These are phyloP conservation scores for Hanseniaspora lachancei DNA, from an alignment of 805 yeast species.

Conservation along the genomic window DNA sequence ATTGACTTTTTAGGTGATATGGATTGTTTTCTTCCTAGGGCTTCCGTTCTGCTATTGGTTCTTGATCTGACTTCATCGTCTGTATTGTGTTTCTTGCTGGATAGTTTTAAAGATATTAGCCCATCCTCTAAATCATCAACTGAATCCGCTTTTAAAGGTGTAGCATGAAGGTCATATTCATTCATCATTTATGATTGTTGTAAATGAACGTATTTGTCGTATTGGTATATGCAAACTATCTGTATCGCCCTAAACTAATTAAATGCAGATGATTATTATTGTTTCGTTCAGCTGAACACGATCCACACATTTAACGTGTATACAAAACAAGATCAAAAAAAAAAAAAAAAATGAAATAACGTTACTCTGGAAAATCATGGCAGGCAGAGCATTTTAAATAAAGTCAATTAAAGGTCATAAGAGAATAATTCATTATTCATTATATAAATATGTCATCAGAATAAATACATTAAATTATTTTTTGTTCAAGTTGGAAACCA, in stretches of 20 bases:
- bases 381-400: background rate
- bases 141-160: background rate
- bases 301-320: no score
- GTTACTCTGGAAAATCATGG: background rate
- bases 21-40: constrained; percentile 2
- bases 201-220: no score
- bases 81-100: constrained; percentile 1
- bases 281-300: no score
- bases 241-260: no score
- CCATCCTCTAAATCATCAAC: constrained; percentile 8
- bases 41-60: constrained; percentile 5
- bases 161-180: background rate
- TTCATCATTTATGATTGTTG: background rate
- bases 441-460: background rate
- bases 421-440: background rate
- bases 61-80: background rate
- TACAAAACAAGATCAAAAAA: no score
- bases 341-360: no score
- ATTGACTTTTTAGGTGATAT: constrained; percentile 10
- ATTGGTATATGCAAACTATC: no score
- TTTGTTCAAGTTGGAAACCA: constrained; percentile 32
- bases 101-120: constrained; percentile 5
- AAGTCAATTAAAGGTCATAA: background rate
- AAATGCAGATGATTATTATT: no score
- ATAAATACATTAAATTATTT: background rate